phyloP scores from a whole-genome alignment of 2,329 filamentous ascomycete genomes.

The Exophiala calicioides region DNA sequence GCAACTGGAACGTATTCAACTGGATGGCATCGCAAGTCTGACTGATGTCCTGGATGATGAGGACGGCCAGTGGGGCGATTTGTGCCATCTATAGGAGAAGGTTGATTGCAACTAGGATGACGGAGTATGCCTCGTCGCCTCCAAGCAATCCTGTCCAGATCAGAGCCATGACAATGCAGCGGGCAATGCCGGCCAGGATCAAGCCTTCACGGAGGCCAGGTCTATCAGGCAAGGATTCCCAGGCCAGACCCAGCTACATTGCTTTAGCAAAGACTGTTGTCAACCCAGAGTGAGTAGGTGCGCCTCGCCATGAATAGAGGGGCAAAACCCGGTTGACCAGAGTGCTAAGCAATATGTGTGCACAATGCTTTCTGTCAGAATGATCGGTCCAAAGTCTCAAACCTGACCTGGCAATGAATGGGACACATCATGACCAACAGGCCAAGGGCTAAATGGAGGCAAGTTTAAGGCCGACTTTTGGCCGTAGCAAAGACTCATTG shows the following conservation, averaged over 20 bases:
- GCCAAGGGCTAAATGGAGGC: conserved; percentile 63
- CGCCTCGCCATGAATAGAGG: conserved; percentile 73
- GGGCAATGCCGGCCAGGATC: conserved; percentile 78
- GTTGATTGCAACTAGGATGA: conserved; percentile 74
- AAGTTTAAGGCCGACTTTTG: conserved; percentile 30
- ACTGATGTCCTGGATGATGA: conserved; percentile 71
- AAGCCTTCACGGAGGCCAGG: conserved; percentile 61
- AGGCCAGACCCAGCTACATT: conserved; percentile 48
- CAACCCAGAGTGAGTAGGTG: not conserved
- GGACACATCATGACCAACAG: conserved; percentile 93
- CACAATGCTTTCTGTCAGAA: conserved; percentile 65
- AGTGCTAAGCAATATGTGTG: conserved; percentile 75
- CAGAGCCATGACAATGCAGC: conserved; percentile 83
- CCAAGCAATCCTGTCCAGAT: conserved; percentile 79
- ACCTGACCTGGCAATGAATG: conserved; percentile 82
- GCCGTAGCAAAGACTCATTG: not conserved
- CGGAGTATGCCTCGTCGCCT: conserved; percentile 80
- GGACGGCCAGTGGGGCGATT: conserved; percentile 67
- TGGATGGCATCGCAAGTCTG: conserved; percentile 41
- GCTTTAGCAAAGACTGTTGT: not conserved
- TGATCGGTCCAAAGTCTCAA: conserved; percentile 70
- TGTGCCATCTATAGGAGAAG: conserved; percentile 73
- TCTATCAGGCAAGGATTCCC: conserved; percentile 57
- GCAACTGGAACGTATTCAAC: conserved; percentile 67
- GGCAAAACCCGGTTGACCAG: conserved; percentile 81